Percentiles rank a stretch among this genome's conserved stretches.
Evolutionary conservation across 2,329 filamentous ascomycete species (phyloP).

Genomic region (Penicillium thymicola): DNA sequence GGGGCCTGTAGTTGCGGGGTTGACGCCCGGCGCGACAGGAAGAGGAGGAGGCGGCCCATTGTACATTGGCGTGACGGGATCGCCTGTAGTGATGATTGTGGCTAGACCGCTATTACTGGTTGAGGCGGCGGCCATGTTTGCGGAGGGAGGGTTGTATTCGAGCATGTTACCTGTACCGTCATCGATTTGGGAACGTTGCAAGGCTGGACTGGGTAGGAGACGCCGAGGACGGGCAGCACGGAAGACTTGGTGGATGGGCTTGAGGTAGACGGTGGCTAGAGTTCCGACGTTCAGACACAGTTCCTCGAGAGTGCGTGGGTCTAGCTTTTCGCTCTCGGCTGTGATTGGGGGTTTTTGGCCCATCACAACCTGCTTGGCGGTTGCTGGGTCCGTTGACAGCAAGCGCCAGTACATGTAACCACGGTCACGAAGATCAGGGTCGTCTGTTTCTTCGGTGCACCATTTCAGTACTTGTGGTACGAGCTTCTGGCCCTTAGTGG

Average conservation of each 20-base stretch:
- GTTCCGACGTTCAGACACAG: constrained; percentile 97
- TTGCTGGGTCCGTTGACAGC: constrained; percentile 83
- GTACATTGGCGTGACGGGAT: constrained; percentile 29
- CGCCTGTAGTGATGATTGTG: constrained; percentile 31
- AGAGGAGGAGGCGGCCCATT: constrained; percentile 25
- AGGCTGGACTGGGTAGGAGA: constrained; percentile 76
- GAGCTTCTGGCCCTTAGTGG: constrained; percentile 87
- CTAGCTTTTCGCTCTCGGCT: constrained; percentile 90
- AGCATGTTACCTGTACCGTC: constrained; percentile 28
- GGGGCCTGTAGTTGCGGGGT: constrained; percentile 66
- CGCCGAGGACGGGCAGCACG: constrained; percentile 77
- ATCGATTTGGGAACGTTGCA: constrained; percentile 66
- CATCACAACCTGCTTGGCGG: constrained; percentile 89
- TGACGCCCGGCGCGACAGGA: constrained; percentile 63
- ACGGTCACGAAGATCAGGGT: constrained; percentile 89
- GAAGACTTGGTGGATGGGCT: constrained; percentile 96
- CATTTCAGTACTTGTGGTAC: constrained; percentile 95
- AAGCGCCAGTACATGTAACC: constrained; percentile 99
- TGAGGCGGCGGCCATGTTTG: constrained; percentile 27
- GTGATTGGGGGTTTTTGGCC: constrained; percentile 95
- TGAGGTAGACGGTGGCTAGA: constrained; percentile 93
- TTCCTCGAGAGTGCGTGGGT: constrained; percentile 87
- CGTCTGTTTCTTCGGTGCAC: constrained; percentile 99
- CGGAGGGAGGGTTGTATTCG: constrained; percentile 37
- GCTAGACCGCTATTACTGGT: constrained; percentile 27